Conservation (phyloP, 1,284 basidiomycete species). For the Mycena citricolor region DNA sequence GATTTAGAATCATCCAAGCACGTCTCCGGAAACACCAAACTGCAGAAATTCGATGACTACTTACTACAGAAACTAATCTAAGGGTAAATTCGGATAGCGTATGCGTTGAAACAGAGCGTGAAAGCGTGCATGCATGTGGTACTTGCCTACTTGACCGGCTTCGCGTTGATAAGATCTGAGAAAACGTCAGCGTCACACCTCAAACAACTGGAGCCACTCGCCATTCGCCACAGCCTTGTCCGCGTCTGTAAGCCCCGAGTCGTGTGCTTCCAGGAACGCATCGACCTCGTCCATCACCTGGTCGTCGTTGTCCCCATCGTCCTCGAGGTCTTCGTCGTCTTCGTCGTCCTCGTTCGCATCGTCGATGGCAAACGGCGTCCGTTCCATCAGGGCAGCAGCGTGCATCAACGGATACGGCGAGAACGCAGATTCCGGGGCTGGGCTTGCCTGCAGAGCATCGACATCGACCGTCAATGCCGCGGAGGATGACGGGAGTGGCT, state of each 20-base stretch:
- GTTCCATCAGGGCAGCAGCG: slow-evolving; percentile 84
- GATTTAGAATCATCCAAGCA: no score
- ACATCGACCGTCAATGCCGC: slow-evolving; percentile 42
- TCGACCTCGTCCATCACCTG: slow-evolving; percentile 91
- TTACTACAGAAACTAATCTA: no score
- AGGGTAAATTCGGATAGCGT: slow-evolving; percentile 15
- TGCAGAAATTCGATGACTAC: no score
- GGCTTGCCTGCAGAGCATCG: slow-evolving; percentile 31
- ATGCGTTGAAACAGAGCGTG: slow-evolving; percentile 22
- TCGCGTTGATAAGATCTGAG: slow-evolving; percentile 63
- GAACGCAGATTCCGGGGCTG: slow-evolving; percentile 33
- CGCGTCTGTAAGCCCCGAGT: slow-evolving; percentile 81
- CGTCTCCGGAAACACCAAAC: no score
- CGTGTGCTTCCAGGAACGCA: slow-evolving; percentile 89
- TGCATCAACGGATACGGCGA: slow-evolving; percentile 68
- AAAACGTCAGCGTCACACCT: slow-evolving; percentile 9
- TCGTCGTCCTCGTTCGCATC: slow-evolving; percentile 84
- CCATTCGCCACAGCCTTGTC: slow-evolving; percentile 84
- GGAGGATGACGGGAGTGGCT: slow-evolving; percentile 34
- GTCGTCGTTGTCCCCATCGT: slow-evolving; percentile 55
- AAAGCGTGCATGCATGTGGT: slow-evolving; percentile 15
- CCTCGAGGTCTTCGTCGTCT: slow-evolving; percentile 67
- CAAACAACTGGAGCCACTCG: slow-evolving; percentile 18
- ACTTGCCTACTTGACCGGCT: slow-evolving; percentile 50
- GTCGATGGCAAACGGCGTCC: slow-evolving; percentile 92